Conservation (phyloP, 2,329 filamentous ascomycete genomes). For the Penicillium janthinellum region DNA sequence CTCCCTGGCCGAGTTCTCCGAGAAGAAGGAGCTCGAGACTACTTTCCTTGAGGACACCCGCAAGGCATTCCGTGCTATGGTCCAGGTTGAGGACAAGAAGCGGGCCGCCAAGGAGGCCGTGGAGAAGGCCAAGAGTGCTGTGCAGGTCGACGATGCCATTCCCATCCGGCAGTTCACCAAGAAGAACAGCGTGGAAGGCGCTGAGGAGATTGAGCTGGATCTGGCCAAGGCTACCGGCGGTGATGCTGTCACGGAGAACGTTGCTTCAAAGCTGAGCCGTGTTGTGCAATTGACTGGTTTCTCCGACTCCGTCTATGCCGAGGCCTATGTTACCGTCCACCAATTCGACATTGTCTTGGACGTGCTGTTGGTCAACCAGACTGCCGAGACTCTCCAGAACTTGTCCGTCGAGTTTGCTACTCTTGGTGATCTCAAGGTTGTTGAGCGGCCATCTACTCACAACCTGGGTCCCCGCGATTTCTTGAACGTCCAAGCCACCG, state of each 20-base stretch:
- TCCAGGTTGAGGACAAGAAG: conserved; percentile 97
- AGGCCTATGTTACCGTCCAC: conserved; percentile 97
- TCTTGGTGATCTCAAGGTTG: conserved; percentile 93
- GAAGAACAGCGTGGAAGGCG: conserved; percentile 79
- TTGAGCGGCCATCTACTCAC: conserved; percentile 93
- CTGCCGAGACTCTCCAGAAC: conserved; percentile 93
- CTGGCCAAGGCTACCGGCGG: conserved; percentile 93
- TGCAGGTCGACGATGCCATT: conserved; percentile 95
- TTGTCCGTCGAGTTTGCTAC: conserved; percentile 98
- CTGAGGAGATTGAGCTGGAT: conserved; percentile 85
- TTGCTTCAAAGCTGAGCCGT: conserved; percentile 90
- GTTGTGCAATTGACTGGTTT: conserved; percentile 98
- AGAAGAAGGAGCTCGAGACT: conserved; percentile 86
- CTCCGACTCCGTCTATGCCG: conserved; percentile 97
- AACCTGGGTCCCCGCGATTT: conserved; percentile 96
- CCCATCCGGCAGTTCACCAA: conserved; percentile 89
- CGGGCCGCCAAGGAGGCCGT: conserved; percentile 89
- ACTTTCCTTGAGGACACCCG: conserved; percentile 94
- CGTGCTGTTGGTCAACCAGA: conserved; percentile 95
- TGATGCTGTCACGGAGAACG: conserved; percentile 78
- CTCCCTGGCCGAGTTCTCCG: conserved; percentile 83
- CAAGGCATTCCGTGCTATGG: conserved; percentile 95
- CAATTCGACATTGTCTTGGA: conserved; percentile 98
- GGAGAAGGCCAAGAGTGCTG: conserved; percentile 88
- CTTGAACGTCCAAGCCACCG: conserved; percentile 96